Percentiles rank a stretch among this genome's conserved stretches.
Conservation (phyloP, 352 stramenopile genomes). For the Phytophthora syringae region DNA sequence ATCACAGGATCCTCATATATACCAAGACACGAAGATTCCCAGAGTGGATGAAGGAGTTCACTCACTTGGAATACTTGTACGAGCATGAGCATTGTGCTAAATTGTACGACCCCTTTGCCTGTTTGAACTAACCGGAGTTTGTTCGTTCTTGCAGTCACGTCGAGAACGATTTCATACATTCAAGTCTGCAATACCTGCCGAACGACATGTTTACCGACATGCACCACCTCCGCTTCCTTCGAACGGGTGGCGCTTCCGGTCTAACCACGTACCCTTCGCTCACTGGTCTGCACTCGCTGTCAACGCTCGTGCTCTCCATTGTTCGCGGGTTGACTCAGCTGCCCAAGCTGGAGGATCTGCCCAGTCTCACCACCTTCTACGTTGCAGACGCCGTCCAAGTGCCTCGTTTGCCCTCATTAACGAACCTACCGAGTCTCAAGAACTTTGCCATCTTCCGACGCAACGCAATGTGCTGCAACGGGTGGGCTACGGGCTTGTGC, state of each 20-base stretch:
- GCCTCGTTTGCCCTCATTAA: slow-evolving; percentile 28
- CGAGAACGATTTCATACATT: slow-evolving; percentile 44
- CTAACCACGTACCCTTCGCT: slow-evolving; percentile 48
- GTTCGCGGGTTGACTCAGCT: slow-evolving; percentile 31
- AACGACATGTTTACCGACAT: slow-evolving; percentile 44
- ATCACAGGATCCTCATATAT: slow-evolving; percentile 39
- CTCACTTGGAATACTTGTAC: slow-evolving; percentile 42
- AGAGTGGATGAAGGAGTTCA: slow-evolving; percentile 37
- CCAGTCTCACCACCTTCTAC: slow-evolving; percentile 26
- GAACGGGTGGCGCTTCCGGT: slow-evolving; percentile 30
- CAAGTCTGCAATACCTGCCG: slow-evolving; percentile 38
- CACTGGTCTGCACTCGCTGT: slow-evolving; percentile 31
- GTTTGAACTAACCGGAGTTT: not conserved
- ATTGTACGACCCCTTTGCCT: not conserved
- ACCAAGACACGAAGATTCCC: slow-evolving; percentile 35
- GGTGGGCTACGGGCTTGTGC: slow-evolving; percentile 35
- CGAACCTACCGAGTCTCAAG: slow-evolving; percentile 18
- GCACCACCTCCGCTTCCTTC: slow-evolving; percentile 46
- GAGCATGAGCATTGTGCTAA: no score
- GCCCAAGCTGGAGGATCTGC: slow-evolving; percentile 38
- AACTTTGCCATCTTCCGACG: slow-evolving; percentile 42
- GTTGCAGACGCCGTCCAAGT: slow-evolving; percentile 41
- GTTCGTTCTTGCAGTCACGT: slow-evolving; percentile 21
- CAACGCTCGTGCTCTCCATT: slow-evolving; percentile 38
- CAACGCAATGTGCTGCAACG: slow-evolving; percentile 51